Conservation (phyloP, 179 eudicot genomes). For the Spergularia azorica region DNA sequence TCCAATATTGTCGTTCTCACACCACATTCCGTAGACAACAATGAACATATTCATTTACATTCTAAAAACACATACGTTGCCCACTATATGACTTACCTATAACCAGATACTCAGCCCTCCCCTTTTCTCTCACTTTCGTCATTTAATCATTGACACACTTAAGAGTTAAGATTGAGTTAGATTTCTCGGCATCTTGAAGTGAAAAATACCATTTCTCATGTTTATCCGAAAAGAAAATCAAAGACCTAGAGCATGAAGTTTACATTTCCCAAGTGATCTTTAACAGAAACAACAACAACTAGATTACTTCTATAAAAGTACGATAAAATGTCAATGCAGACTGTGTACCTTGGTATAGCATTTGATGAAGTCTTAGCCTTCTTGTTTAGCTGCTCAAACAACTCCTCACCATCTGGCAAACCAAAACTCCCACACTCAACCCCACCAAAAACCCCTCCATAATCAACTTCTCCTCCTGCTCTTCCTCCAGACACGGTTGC, state of each 20-base stretch:
- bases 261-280: too few species aligned
- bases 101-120: too few species aligned
- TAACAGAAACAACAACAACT: neutral
- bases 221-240: neutral
- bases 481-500: slow-evolving; percentile 22
- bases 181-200: too few species aligned
- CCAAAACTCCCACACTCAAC: slow-evolving; percentile 39
- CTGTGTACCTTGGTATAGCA: slow-evolving; percentile 38
- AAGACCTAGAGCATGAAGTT: too few species aligned
- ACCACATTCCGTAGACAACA: too few species aligned
- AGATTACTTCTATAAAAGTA: neutral
- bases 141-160: too few species aligned
- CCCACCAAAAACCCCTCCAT: slow-evolving; percentile 67
- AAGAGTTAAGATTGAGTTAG: too few species aligned
- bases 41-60: too few species aligned
- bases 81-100: too few species aligned
- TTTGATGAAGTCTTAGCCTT: slow-evolving; percentile 26
- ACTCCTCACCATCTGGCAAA: slow-evolving; percentile 43
- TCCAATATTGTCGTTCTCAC: too few species aligned
- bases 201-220: neutral
- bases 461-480: slow-evolving; percentile 50
- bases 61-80: too few species aligned
- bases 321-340: neutral
- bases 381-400: slow-evolving; percentile 40
- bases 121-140: too few species aligned